Evolutionary conservation across 352 stramenopile species (phyloP), one percentile per base, ranked within the genome.

Genomic region (Pythium guiyangense): DNA sequence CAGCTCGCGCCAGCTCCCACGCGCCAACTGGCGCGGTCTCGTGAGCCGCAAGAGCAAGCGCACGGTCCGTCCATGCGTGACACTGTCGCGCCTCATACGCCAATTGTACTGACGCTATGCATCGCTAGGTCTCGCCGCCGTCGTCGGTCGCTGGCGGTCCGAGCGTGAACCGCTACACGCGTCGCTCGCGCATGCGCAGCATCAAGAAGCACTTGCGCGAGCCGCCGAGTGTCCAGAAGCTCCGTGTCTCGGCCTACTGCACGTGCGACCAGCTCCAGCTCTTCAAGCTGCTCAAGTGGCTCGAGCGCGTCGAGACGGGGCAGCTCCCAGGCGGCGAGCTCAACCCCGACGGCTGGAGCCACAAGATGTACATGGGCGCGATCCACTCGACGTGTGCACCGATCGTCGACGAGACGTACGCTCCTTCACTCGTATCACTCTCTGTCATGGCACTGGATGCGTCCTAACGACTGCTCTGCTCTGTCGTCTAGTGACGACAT

Each of bases 221-320:
- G 27, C 81, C 81, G 22, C 73, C 70, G 5, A 91, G 81, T 51
- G 67, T 77, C 4, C 75, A 84, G 49, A 94, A 94, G 62, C 77
- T 92, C 53, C 73, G 84, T 47, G 84, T 94, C 31, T 90, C 83
- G 14, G 84, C 84, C 48, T 94, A 94, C 63, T 94, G 84, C 59
- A 92, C 82, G 54, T 90, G 80, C 59, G 82, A 94, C 59, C 80
- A 91, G 57, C 37, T 92, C 58, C 76, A 89, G 47, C 62, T 94
- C n/a, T 91, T 92, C 59, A 92, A 92, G 67, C 62, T 92, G 60
- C 71, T 94, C 57, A 92, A 94, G 55, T 94, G 84, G 84, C 79
- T 94, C 49, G 79, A 94, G 54, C 64, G 82, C 45, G 68, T 90
- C 25, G 82, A 92, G 59, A 92, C 79, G 4, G 81, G 80, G 2